Conservation (phyloP, 1,284 basidiomycete species). For the Vanrija sp. region DNA sequence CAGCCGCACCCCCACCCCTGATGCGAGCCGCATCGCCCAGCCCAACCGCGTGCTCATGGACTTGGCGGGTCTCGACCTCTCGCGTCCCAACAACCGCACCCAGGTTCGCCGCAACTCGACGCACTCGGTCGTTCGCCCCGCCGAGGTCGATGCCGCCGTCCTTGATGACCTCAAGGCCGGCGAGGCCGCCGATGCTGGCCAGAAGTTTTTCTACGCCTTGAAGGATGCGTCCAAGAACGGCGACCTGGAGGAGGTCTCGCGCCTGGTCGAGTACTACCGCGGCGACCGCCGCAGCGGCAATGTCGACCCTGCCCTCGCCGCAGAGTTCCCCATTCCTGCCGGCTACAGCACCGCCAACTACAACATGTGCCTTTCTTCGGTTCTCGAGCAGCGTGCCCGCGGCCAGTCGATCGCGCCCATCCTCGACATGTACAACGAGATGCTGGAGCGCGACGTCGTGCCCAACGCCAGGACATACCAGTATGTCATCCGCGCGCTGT, state of each 20-base stretch:
- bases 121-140: conserved; percentile 19
- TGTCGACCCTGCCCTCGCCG: conserved; percentile 17
- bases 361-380: conserved; percentile 62
- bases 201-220: conserved; percentile 1
- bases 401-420: conserved; percentile 61
- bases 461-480: conserved; percentile 68
- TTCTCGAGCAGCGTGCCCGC: conserved; percentile 53
- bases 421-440: conserved; percentile 69
- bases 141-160: conserved; percentile 3
- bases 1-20: conserved; percentile 5
- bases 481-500: conserved; percentile 65
- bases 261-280: conserved; percentile 31
- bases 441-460: conserved; percentile 62
- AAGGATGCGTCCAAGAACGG: background rate
- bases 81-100: conserved; percentile 8
- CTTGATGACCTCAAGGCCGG: background rate
- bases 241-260: background rate
- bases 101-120: conserved; percentile 32
- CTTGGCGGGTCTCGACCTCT: conserved; percentile 38
- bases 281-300: conserved; percentile 1
- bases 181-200: background rate
- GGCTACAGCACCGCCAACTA: conserved; percentile 53
- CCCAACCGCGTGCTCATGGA: conserved; percentile 40
- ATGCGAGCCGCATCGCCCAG: conserved; percentile 20
- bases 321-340: conserved; percentile 26